Conservation (phyloP, 345 rosid species). For the Mallotus nudiflorus region DNA sequence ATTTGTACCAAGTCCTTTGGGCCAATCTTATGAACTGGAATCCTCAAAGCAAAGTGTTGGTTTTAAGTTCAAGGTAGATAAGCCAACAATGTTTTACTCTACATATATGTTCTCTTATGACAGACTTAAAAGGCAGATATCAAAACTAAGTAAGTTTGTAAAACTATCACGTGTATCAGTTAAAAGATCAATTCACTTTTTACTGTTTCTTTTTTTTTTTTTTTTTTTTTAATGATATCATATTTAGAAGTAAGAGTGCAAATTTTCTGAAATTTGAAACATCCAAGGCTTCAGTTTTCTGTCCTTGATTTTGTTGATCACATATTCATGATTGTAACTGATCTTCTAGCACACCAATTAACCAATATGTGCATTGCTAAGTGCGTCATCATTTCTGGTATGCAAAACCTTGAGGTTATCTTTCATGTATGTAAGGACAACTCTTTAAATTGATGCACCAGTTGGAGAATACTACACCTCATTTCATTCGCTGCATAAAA, state of each 20-base stretch:
- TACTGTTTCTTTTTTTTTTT: neutral
- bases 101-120: neutral
- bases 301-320: neutral
- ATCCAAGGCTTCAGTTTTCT: neutral
- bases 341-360: neutral
- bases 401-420: slow-evolving; percentile 4
- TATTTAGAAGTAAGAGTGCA: neutral
- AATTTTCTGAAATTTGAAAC: slow-evolving; percentile 2
- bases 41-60: slow-evolving; percentile 70
- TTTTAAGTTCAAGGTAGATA: slow-evolving; percentile 72
- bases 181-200: neutral
- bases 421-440: slow-evolving; percentile 59
- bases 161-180: neutral
- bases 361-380: neutral
- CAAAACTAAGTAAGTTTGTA: neutral
- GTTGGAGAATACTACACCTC: slow-evolving; percentile 83
- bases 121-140: neutral
- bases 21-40: slow-evolving; percentile 31
- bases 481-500: slow-evolving; percentile 88
- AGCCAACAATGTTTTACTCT: neutral
- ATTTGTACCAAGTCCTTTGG: slow-evolving; percentile 30
- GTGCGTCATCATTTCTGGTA: neutral
- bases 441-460: slow-evolving; percentile 85
- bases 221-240: slow-evolving; percentile 3
- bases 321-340: too few relatives aligned